Conservation (phyloP, 2,329 filamentous ascomycete species). For the Aspergillus aculeatinus region DNA sequence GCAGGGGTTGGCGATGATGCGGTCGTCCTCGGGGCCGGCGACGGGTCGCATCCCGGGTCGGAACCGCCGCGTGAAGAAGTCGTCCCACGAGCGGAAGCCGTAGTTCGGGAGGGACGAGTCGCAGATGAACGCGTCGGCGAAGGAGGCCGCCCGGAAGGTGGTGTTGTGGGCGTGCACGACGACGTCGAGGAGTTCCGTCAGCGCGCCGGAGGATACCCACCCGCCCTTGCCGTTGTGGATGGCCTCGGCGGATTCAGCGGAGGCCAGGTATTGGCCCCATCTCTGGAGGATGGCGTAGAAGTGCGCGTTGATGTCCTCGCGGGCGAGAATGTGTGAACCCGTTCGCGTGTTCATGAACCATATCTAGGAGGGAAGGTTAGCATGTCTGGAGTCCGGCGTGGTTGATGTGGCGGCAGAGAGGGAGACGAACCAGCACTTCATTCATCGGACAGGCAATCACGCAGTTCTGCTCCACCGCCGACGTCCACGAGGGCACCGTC, state of each 20-base stretch:
- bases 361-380: neutral
- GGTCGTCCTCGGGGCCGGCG: conserved; percentile 50
- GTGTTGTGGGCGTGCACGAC: neutral
- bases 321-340: neutral
- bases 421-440: neutral
- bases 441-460: neutral
- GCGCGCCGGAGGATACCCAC: neutral
- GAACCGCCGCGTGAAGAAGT: conserved; percentile 65
- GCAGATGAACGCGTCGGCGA: conserved; percentile 9
- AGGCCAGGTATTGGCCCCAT: neutral
- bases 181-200: neutral
- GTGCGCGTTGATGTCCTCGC: neutral
- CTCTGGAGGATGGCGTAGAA: neutral
- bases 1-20: conserved; percentile 61
- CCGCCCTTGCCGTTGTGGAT: neutral
- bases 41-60: conserved; percentile 57
- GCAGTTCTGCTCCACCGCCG: neutral
- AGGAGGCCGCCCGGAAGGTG: neutral
- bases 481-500: neutral
- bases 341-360: neutral
- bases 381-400: neutral
- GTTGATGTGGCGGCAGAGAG: neutral
- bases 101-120: conserved; percentile 16
- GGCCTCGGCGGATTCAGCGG: neutral
- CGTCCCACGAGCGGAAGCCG: conserved; percentile 67